Evolutionary conservation across 345 rosid species (phyloP).

Genomic region (Arabidopsis arenosa): DNA sequence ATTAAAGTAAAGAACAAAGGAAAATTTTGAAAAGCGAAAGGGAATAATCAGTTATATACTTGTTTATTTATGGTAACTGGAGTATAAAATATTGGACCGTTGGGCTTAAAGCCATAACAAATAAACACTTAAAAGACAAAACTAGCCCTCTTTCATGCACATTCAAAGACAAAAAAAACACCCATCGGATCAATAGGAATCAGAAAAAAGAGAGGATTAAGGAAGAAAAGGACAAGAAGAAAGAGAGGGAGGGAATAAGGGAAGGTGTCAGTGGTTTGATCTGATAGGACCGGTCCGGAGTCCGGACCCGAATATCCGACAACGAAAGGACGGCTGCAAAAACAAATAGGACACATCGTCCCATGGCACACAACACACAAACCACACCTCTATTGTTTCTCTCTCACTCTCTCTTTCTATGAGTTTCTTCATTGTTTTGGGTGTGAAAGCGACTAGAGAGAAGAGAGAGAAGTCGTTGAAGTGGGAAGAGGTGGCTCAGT

Average conservation of each 20-base stretch:
- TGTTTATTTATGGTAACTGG: slow-evolving; percentile 24
- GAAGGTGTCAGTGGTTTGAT: slow-evolving; percentile 41
- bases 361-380: slow-evolving; percentile 34
- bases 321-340: slow-evolving; percentile 46
- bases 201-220: slow-evolving; percentile 35
- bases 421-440: slow-evolving; percentile 9
- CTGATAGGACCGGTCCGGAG: slow-evolving; percentile 44
- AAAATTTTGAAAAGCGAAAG: not conserved
- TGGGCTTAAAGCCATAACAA: slow-evolving; percentile 4
- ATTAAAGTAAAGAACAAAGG: not conserved
- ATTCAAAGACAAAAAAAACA: not conserved
- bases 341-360: slow-evolving; percentile 37
- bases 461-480: slow-evolving; percentile 35
- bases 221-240: slow-evolving; percentile 34
- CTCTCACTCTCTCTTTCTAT: not conserved
- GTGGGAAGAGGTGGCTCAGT: slow-evolving; percentile 32
- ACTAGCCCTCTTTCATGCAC: not conserved
- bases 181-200: slow-evolving; percentile 16
- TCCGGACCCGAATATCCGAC: slow-evolving; percentile 41
- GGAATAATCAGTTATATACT: slow-evolving; percentile 33
- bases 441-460: slow-evolving; percentile 48
- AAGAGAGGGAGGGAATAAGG: slow-evolving; percentile 28
- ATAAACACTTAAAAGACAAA: not conserved
- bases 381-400: slow-evolving; percentile 20
- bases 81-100: slow-evolving; percentile 17